These are phyloP conservation scores for Arthroderma sp. DNA, from an alignment of 2,329 filamentous ascomycete species.

Conservation along the genomic window DNA sequence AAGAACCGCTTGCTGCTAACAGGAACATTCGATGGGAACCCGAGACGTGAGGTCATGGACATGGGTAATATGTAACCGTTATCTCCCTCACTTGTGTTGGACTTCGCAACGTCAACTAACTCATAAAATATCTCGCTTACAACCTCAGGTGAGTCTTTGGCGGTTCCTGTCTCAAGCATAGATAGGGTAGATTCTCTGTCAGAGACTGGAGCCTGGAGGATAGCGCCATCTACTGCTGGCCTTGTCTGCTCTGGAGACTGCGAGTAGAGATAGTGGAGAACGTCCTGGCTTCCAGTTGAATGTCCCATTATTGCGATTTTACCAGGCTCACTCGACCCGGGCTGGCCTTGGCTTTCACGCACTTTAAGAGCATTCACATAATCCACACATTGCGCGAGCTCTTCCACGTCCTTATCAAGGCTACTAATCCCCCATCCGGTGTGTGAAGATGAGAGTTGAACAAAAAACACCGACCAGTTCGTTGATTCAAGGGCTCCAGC, in stretches of 20 bases:
- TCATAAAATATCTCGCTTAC: constrained; percentile 22
- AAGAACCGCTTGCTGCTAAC: constrained; percentile 48
- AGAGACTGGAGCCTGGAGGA: constrained; percentile 68
- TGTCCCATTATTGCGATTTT: constrained; percentile 59
- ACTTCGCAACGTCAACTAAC: constrained; percentile 25
- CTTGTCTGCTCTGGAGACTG: constrained; percentile 23
- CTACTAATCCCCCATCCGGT: constrained; percentile 43
- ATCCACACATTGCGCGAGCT: constrained; percentile 41
- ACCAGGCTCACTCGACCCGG: constrained; percentile 18
- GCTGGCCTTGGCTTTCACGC: constrained; percentile 6
- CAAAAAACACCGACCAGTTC: constrained; percentile 42
- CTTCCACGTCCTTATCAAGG: constrained; percentile 43
- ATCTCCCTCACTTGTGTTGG: constrained; percentile 14
- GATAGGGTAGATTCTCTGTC: constrained; percentile 53
- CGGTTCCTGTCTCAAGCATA: constrained; percentile 16
- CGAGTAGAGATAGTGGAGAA: constrained; percentile 49
- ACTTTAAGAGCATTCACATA: constrained; percentile 37
- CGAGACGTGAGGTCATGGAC: constrained; percentile 24
- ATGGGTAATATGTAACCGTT: constrained; percentile 26
- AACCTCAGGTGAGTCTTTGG: constrained; percentile 10
- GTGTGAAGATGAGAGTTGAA: constrained; percentile 42
- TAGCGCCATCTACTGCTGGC: constrained; percentile 55
- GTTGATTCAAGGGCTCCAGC: constrained; percentile 37
- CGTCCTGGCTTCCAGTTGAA: constrained; percentile 57
- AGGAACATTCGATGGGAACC: constrained; percentile 28